phyloP scores from a whole-genome alignment of 2,329 filamentous ascomycete genomes.

The Alternaria hordeiaustralica region DNA sequence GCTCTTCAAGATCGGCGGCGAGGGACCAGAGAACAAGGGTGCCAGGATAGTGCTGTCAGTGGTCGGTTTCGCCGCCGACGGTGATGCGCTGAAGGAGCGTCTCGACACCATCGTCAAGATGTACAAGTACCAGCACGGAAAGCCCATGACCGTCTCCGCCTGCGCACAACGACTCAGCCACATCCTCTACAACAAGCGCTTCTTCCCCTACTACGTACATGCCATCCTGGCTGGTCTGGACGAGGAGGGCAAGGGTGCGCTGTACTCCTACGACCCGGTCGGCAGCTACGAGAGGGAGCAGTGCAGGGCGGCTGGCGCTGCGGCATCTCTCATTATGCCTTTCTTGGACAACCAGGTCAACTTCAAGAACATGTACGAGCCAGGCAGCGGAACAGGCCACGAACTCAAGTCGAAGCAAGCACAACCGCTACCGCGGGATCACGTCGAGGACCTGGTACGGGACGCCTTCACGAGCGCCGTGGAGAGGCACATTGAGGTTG shows the following conservation, averaged over 20 bases:
- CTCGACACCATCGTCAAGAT: slow-evolving; percentile 96
- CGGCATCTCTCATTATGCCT: slow-evolving; percentile 95
- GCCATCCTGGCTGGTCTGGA: slow-evolving; percentile 94
- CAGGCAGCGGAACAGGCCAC: slow-evolving; percentile 83
- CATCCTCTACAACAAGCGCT: slow-evolving; percentile 95
- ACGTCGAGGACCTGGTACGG: slow-evolving; percentile 87
- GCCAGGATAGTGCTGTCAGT: slow-evolving; percentile 90
- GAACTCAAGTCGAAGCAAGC: slow-evolving; percentile 73
- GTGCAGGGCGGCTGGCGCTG: slow-evolving; percentile 90
- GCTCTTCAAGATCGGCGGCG: slow-evolving; percentile 95
- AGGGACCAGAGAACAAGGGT: slow-evolving; percentile 82
- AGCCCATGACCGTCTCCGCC: slow-evolving; percentile 91
- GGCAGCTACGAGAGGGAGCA: slow-evolving; percentile 97
- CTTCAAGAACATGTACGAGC: slow-evolving; percentile 97
- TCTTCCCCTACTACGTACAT: slow-evolving; percentile 98
- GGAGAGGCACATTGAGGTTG: slow-evolving; percentile 98
- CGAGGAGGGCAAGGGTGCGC: slow-evolving; percentile 89
- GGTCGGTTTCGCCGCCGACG: slow-evolving; percentile 94
- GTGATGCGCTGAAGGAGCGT: slow-evolving; percentile 89
- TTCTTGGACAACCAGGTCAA: slow-evolving; percentile 99
- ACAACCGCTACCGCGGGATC: slow-evolving; percentile 71
- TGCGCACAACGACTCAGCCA: slow-evolving; percentile 95
- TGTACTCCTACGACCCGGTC: slow-evolving; percentile 98
- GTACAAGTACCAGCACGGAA: slow-evolving; percentile 98
- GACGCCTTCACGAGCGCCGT: slow-evolving; percentile 98